Conservation (phyloP, 2,329 filamentous ascomycete species). For the Cryphonectria carpinicola region DNA sequence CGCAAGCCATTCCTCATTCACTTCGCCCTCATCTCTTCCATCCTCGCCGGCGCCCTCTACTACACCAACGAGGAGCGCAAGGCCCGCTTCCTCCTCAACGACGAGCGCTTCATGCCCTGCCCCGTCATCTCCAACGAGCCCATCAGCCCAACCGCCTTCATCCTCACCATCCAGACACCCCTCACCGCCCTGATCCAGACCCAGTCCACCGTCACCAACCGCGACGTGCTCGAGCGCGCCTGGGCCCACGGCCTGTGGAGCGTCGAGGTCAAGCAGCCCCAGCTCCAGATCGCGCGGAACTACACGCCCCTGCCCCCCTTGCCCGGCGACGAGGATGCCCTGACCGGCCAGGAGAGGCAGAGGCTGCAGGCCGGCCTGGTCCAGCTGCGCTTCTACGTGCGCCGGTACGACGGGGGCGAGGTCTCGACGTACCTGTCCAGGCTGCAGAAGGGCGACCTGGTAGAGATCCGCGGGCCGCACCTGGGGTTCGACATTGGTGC, state of each 20-base stretch:
- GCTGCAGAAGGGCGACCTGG: constrained; percentile 61
- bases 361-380: constrained; percentile 38
- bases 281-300: constrained; percentile 86
- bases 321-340: constrained; percentile 23
- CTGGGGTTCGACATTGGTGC: constrained; percentile 61
- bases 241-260: constrained; percentile 77
- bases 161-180: constrained; percentile 65
- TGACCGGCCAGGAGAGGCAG: constrained; percentile 33
- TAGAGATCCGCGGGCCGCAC: constrained; percentile 81
- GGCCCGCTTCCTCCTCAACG: constrained; percentile 51
- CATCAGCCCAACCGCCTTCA: constrained; percentile 69
- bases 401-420: constrained; percentile 79
- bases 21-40: not conserved
- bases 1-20: not conserved
- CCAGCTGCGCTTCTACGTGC: constrained; percentile 72
- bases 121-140: constrained; percentile 63
- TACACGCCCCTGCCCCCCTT: constrained; percentile 74
- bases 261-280: constrained; percentile 91
- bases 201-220: constrained; percentile 34
- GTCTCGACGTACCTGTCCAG: constrained; percentile 80
- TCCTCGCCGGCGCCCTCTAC: constrained; percentile 2
- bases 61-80: constrained; percentile 12
- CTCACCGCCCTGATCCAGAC: not conserved
- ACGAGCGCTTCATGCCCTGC: constrained; percentile 66
- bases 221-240: constrained; percentile 39